Evolutionary conservation across 345 rosid species (phyloP), one percentile per base, ranked within the genome.

Genomic region (Populus deltoides): DNA sequence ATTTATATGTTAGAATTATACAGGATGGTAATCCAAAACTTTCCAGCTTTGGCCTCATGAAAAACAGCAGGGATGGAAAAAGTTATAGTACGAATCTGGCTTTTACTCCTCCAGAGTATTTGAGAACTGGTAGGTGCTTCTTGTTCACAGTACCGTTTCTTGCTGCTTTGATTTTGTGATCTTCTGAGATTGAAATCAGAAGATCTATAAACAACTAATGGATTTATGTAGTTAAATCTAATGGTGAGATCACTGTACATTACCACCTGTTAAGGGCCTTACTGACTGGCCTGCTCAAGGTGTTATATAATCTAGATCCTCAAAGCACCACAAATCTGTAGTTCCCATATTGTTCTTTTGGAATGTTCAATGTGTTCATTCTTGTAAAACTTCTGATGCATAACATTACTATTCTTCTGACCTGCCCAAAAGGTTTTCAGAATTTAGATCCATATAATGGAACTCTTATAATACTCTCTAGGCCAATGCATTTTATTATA

Each of bases 31-130:
- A 93, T 87, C 93, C 98, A 72, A 90, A 94, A 79, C 93, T 95
- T 68, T 95, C 99, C 8, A 87, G 91, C 85, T 92, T 96, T 49
- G 99, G 99, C 77, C 84, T 96, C 82, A 96, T 96, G 98, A 96
- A 93, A 76, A 93, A 96, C 79, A 93, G 99, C 78, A 88, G 98
- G 80, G 97, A 95, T 70, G 98, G 99, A 39, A 93, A 91, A 87
- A 93, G 96, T 88, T 95, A 91, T 55, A 95, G 99, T 68, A 95
- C 99, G 36, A 96, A 96, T 80, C 79, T 93, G 41, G 99, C 97
- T 36, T 93, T 96, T 81, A 93, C 99, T 77, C 99, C 99, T 76
- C 99, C 97, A 0, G 99, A 96, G 86, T 96, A 93, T 85, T 78
- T 96, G 87, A 89, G 94, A 82, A 93, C 99, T 75, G 99, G 99